Evolutionary conservation across 2,329 filamentous ascomycete genomes (phyloP), one percentile per base, ranked within the genome.

Genomic region (Rutstroemia sp.): DNA sequence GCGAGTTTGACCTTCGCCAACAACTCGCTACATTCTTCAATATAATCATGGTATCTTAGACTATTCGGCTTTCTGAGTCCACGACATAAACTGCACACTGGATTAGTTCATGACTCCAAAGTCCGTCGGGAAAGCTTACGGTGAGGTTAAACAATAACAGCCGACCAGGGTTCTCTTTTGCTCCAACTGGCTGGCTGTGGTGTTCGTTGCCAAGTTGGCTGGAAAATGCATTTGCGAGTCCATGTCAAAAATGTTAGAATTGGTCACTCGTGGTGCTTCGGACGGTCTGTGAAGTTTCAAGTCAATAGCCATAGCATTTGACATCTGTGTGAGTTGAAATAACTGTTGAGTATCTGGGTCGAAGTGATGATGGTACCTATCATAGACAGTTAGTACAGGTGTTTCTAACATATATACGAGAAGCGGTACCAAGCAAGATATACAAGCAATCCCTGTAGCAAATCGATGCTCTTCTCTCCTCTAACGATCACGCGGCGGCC

Each of bases 391-490:
- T 25, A 56, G 21, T 46, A 3, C 8, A n/a, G 4, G 4, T 9
- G n/a, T 23, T 7, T 10, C 10, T 39, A 3, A 37, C 14, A 14
- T 30, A 19, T 21, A n/a, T 19, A 8, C 14, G 23, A 7, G 16
- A 6, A 42, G n/a, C 56, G 71, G 61, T 67, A 83, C 81, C 81
- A 85, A 18, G 75, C 72, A 50, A 78, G 75, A 59, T 84, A 84
- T 5, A 83, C 74, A 25, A 83, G 68, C 19, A 84, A 67, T 3
- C 80, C 80, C 59, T 82, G 78, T 1, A 85, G 65, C 16, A 84
- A 62, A 61, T 85, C 80, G 21, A 84, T 58, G 12, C 73, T 80
- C 56, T 79, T 75, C 70, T 85, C 80, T 0, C 80, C 79, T 3
- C 77, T 74, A 0, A 80, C 73, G 0, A 85, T 77, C 42, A 81